Percentiles rank a stretch among this genome's conserved stretches.
Conservation (phyloP, 108 stramenopile genomes). For the Fistulifera solaris region DNA sequence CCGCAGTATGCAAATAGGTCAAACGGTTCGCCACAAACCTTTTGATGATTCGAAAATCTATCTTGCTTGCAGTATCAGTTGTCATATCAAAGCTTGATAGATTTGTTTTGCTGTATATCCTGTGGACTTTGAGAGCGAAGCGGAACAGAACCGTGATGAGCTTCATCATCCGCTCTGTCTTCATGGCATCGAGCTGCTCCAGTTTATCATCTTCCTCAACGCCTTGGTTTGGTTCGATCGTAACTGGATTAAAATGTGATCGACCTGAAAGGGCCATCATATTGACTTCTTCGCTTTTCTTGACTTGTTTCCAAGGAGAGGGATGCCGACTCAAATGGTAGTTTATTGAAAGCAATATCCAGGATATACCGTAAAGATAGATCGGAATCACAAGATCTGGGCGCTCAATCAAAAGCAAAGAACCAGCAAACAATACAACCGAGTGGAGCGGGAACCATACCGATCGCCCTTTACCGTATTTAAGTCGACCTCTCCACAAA, state of each 20-base stretch:
- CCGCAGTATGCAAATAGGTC: constrained; percentile 13
- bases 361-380: constrained; percentile 20
- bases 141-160: constrained; percentile 14
- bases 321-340: constrained; percentile 24
- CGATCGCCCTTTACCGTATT: background rate
- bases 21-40: constrained; percentile 18
- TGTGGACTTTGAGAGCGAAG: constrained; percentile 16
- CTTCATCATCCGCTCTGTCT: constrained; percentile 17
- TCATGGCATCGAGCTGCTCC: constrained; percentile 15
- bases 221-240: constrained; percentile 19
- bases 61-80: background rate
- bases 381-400: constrained; percentile 22
- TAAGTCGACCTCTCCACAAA: constrained; percentile 34
- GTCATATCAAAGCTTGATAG: constrained; percentile 10
- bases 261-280: constrained; percentile 22
- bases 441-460: constrained; percentile 45
- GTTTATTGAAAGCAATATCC: constrained; percentile 22
- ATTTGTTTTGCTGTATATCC: constrained; percentile 27
- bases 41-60: too few relatives aligned
- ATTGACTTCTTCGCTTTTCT: constrained; percentile 24
- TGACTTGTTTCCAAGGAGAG: constrained; percentile 34
- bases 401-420: constrained; percentile 13
- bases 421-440: constrained; percentile 16
- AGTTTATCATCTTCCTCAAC: constrained; percentile 19
- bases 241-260: constrained; percentile 5